Percentiles rank a stretch among this genome's conserved stretches.
These are phyloP conservation scores for Tuber magnatum DNA, from an alignment of 495 filamentous ascomycete genomes.

Conservation along the genomic window DNA sequence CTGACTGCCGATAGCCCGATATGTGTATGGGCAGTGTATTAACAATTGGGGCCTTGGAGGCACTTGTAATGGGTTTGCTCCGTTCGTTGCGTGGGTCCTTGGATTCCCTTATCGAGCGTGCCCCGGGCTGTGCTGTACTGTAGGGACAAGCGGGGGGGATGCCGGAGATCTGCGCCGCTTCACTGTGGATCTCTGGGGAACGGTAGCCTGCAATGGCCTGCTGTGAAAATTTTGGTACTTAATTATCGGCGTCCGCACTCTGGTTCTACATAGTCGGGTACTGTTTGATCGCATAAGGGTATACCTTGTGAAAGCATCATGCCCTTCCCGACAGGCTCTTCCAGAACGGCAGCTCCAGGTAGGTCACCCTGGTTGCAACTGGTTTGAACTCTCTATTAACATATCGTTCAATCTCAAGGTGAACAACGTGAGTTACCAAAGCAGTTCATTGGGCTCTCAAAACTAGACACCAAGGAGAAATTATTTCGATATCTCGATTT, in stretches of 20 bases:
- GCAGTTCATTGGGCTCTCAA: not conserved
- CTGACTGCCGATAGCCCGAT: not conserved
- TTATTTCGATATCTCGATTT: constrained; percentile 1
- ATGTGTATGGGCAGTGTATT: not conserved
- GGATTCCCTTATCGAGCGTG: not conserved
- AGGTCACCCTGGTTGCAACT: not conserved
- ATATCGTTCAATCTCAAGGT: not conserved
- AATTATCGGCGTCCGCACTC: not conserved
- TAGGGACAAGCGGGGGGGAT: not conserved
- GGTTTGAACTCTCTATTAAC: not conserved
- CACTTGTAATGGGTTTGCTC: not conserved
- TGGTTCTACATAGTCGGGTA: not conserved
- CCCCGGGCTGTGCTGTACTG: not conserved
- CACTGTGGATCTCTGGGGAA: not conserved
- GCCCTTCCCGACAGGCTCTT: not conserved
- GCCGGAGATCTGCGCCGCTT: not conserved
- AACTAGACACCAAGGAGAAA: not conserved
- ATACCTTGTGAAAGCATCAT: not conserved
- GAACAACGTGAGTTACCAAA: not conserved
- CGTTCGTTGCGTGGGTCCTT: not conserved
- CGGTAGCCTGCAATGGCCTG: not conserved
- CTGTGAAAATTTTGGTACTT: not conserved
- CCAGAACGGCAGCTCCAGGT: not conserved
- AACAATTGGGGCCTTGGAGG: not conserved
- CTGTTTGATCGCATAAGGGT: not conserved